Evolutionary conservation across 139 green algal genomes (phyloP).

Genomic region (Mychonastes homosphaera): DNA sequence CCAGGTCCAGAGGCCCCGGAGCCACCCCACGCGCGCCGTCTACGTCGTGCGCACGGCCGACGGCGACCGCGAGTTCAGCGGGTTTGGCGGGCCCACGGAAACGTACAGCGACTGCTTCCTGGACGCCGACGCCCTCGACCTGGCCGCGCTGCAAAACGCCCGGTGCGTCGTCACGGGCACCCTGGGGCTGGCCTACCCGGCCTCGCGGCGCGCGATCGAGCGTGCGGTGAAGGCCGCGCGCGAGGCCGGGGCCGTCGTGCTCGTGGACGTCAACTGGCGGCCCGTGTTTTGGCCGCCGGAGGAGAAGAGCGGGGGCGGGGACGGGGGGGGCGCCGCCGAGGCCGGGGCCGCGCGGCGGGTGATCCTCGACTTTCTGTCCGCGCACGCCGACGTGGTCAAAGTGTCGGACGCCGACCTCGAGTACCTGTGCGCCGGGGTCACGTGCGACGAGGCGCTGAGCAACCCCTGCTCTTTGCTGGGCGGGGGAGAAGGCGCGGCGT

Average conservation of each 20-base stretch:
- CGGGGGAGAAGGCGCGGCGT: not conserved
- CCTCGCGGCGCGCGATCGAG: constrained; percentile 42
- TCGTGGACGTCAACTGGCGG: constrained; percentile 88
- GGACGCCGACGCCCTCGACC: constrained; percentile 17
- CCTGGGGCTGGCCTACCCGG: constrained; percentile 60
- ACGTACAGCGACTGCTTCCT: constrained; percentile 72
- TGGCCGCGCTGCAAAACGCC: constrained; percentile 17
- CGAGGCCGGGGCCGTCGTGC: constrained; percentile 23
- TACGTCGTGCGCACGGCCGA: constrained; percentile 53
- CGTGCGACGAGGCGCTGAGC: constrained; percentile 32
- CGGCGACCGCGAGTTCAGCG: constrained; percentile 70
- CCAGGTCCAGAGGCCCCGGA: constrained; percentile 34
- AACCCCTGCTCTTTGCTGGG: constrained; percentile 23
- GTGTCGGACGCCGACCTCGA: constrained; percentile 73
- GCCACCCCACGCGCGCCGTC: constrained; percentile 70
- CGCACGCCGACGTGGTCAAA: constrained; percentile 68
- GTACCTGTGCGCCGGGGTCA: constrained; percentile 65
- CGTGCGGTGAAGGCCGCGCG: constrained; percentile 35
- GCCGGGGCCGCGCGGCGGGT: constrained; percentile 17
- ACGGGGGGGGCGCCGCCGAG: too few species aligned
- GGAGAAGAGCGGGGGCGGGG: too few species aligned
- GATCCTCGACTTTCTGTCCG: constrained; percentile 32
- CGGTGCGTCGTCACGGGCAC: constrained; percentile 66
- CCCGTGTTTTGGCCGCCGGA: constrained; percentile 78
- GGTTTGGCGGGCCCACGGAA: constrained; percentile 56